These are phyloP conservation scores for Cutaneotrichosporon cavernicola DNA, from an alignment of 1,284 basidiomycete genomes.

Conservation along the genomic window DNA sequence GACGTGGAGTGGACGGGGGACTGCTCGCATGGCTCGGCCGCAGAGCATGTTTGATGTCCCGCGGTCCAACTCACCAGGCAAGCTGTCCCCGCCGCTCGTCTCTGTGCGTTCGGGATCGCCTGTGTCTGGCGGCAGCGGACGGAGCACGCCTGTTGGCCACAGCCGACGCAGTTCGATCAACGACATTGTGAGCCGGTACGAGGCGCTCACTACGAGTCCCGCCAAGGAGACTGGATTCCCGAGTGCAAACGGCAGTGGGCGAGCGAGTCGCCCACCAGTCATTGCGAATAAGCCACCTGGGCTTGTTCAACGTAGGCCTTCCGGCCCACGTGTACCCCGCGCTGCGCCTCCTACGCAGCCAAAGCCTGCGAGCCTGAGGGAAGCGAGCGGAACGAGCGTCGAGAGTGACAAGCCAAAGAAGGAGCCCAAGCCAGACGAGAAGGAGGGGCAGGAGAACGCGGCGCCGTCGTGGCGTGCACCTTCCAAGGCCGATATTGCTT, in stretches of 20 bases:
- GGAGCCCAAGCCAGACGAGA: background rate
- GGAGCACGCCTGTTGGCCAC: conserved; percentile 20
- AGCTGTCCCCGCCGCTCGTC: conserved; percentile 1
- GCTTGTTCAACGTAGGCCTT: conserved; percentile 25
- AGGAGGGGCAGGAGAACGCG: background rate
- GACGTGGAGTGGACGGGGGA: background rate
- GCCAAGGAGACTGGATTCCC: conserved; percentile 10
- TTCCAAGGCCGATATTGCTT: background rate
- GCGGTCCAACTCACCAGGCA: background rate
- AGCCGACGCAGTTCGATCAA: conserved; percentile 46
- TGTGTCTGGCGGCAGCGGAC: conserved; percentile 6
- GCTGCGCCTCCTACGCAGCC: background rate
- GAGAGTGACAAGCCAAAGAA: conserved; percentile 11
- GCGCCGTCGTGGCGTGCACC: background rate
- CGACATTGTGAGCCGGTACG: conserved; percentile 46
- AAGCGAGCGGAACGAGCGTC: background rate
- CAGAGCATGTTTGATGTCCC: conserved; percentile 14
- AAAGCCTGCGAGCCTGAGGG: conserved; percentile 15
- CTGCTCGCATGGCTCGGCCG: conserved; percentile 9
- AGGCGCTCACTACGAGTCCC: conserved; percentile 26
- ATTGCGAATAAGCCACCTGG: conserved; percentile 37
- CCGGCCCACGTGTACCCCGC: conserved; percentile 15
- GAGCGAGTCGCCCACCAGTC: conserved; percentile 25
- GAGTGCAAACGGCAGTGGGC: conserved; percentile 8
- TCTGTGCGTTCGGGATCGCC: conserved; percentile 7